Evolutionary conservation across 768 basidiomycete species (phyloP).

Genomic region (Pleurotus cornucopiae): DNA sequence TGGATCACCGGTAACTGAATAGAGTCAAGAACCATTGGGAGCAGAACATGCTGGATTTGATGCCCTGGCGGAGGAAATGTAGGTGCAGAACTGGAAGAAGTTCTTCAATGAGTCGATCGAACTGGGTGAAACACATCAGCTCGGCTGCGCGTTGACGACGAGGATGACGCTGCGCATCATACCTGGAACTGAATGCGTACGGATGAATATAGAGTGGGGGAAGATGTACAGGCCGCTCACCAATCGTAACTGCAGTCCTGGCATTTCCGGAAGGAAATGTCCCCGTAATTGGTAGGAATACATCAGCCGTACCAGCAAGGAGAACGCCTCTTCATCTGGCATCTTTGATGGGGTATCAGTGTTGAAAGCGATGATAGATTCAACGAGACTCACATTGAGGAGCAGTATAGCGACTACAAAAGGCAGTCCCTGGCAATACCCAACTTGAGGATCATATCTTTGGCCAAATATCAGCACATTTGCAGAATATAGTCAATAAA

Average conservation of each 20-base stretch:
- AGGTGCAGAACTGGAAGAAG: conserved; percentile 87
- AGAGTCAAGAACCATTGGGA: conserved; percentile 98
- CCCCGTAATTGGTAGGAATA: conserved; percentile 93
- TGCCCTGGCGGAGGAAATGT: conserved; percentile 89
- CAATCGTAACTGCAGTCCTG: conserved; percentile 88
- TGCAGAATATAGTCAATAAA: conserved; percentile 2
- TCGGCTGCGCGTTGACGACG: not conserved
- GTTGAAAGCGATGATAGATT: not conserved
- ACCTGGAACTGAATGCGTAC: conserved; percentile 53
- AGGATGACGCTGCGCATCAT: conserved; percentile 11
- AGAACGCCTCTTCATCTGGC: conserved; percentile 99
- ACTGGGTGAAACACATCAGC: conserved; percentile 39
- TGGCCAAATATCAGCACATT: conserved; percentile 7
- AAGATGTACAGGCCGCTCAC: conserved; percentile 34
- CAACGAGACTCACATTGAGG: conserved; percentile 63
- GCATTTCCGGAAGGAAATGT: conserved; percentile 99
- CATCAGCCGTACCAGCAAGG: conserved; percentile 91
- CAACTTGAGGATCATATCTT: conserved; percentile 89
- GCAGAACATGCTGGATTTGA: conserved; percentile 98
- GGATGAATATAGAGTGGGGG: not conserved
- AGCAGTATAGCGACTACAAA: conserved; percentile 94
- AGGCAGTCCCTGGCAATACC: conserved; percentile 96
- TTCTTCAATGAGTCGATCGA: conserved; percentile 93
- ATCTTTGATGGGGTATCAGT: conserved; percentile 52
- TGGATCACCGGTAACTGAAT: conserved; percentile 83